phyloP scores from a whole-genome alignment of 805 yeast genomes.

The Candida silvicultrix region DNA sequence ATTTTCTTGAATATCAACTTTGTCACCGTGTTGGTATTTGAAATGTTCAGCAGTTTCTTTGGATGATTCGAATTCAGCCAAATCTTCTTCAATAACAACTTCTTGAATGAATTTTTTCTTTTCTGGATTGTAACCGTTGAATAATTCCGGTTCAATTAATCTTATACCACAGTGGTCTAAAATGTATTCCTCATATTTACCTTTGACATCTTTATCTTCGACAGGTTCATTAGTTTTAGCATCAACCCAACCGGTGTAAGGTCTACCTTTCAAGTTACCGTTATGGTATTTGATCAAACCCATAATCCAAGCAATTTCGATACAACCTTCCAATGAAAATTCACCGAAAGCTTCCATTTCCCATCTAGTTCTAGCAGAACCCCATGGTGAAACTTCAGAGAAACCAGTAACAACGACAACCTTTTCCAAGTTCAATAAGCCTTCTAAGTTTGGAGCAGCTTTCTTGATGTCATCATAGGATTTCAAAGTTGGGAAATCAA shows the following conservation, averaged over 20 bases:
- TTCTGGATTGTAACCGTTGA: slow-evolving; percentile 90
- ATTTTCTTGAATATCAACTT: slow-evolving; percentile 85
- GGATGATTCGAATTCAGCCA: slow-evolving; percentile 93
- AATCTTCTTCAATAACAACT: slow-evolving; percentile 91
- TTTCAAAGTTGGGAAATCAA: slow-evolving; percentile 87
- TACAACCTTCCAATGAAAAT: slow-evolving; percentile 94
- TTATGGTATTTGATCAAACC: slow-evolving; percentile 93
- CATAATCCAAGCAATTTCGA: slow-evolving; percentile 99
- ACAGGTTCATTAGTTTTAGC: slow-evolving; percentile 89
- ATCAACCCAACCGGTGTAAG: slow-evolving; percentile 97
- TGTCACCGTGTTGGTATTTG: slow-evolving; percentile 88
- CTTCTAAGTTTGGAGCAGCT: slow-evolving; percentile 71
- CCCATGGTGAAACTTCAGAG: slow-evolving; percentile 99
- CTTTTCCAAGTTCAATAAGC: slow-evolving; percentile 85
- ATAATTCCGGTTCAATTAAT: slow-evolving; percentile 91
- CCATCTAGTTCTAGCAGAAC: slow-evolving; percentile 98
- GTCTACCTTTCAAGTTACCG: slow-evolving; percentile 83
- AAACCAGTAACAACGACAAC: slow-evolving; percentile 97
- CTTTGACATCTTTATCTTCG: slow-evolving; percentile 89
- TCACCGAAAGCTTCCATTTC: slow-evolving; percentile 96
- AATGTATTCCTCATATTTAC: slow-evolving; percentile 84
- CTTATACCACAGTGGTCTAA: slow-evolving; percentile 95
- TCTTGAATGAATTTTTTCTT: slow-evolving; percentile 93
- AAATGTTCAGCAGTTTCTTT: slow-evolving; percentile 94
- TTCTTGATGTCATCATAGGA: slow-evolving; percentile 66